Percentiles rank a stretch among this genome's conserved stretches.
phyloP scores from a whole-genome alignment of 768 basidiomycete genomes.

The Coprinopsis sp. region DNA sequence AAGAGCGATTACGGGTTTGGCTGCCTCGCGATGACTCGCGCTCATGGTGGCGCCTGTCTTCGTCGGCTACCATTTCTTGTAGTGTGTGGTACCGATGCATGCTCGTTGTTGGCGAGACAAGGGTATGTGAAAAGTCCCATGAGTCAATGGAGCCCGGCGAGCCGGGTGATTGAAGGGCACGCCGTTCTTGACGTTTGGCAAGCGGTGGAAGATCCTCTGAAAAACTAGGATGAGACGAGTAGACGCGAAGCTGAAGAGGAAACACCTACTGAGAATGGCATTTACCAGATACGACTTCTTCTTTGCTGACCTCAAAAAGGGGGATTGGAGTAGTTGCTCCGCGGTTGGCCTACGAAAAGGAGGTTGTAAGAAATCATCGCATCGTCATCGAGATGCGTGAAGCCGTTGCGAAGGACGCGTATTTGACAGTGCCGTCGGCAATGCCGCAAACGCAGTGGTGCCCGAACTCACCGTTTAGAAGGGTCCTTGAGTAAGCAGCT shows the following conservation, averaged over 20 bases:
- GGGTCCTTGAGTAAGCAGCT: constrained; percentile 86
- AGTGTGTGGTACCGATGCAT: constrained; percentile 20
- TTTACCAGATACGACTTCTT: constrained; percentile 75
- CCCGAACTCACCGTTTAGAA: constrained; percentile 55
- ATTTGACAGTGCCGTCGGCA: too few relatives aligned
- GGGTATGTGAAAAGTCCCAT: constrained; percentile 69
- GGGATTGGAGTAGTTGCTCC: constrained; percentile 65
- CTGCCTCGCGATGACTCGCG: constrained; percentile 13
- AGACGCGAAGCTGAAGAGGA: background rate
- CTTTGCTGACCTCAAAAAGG: constrained; percentile 78
- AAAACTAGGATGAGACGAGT: constrained; percentile 2
- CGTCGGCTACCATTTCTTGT: constrained; percentile 22
- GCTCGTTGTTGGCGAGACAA: constrained; percentile 33
- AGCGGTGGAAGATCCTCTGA: constrained; percentile 69
- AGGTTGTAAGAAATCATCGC: background rate
- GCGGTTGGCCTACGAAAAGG: constrained; percentile 60
- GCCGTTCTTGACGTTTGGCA: constrained; percentile 67
- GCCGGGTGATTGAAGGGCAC: constrained; percentile 31
- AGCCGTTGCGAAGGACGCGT: background rate
- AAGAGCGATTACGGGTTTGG: constrained; percentile 31
- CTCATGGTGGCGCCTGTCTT: constrained; percentile 23
- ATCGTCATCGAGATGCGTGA: background rate
- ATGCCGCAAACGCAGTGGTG: too few relatives aligned
- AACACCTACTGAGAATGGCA: constrained; percentile 55
- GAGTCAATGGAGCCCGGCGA: constrained; percentile 59